Conservation (phyloP, 257 asterid species). For the Nicotiana paniculata region DNA sequence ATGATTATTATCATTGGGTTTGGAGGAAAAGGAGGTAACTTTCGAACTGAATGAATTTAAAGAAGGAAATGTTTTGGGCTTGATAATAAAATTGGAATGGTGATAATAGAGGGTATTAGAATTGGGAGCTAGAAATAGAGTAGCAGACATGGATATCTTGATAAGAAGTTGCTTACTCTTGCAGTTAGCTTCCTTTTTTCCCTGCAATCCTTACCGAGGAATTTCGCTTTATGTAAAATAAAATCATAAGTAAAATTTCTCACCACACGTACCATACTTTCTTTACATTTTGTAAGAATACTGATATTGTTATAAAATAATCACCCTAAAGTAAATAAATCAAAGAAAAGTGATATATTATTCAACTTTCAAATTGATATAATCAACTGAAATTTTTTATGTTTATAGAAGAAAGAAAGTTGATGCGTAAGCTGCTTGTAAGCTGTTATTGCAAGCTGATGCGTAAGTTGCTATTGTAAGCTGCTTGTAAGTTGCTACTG, state of each 20-base stretch:
- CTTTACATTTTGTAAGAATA: neutral
- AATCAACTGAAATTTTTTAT: too few relatives aligned
- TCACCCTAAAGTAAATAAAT: too few relatives aligned
- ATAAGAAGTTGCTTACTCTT: neutral
- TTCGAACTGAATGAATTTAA: slow-evolving; percentile 14
- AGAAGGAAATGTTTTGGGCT: slow-evolving; percentile 15
- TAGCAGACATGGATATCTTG: slow-evolving; percentile 33
- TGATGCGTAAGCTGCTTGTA: too few relatives aligned
- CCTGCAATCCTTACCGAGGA: neutral
- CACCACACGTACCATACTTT: neutral
- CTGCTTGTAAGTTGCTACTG: too few relatives aligned
- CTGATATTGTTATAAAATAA: too few relatives aligned
- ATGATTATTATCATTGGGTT: slow-evolving; percentile 14
- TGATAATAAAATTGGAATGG: slow-evolving; percentile 21
- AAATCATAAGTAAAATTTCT: neutral
- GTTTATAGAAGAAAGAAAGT: too few relatives aligned
- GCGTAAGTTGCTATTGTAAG: too few relatives aligned
- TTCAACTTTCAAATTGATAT: too few relatives aligned
- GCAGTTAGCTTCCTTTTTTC: too few relatives aligned
- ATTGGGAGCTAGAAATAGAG: slow-evolving; percentile 20
- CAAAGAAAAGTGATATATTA: too few relatives aligned
- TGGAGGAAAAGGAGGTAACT: slow-evolving; percentile 10
- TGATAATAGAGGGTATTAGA: slow-evolving; percentile 25
- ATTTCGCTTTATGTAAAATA: neutral
- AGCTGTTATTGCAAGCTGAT: too few relatives aligned